Evolutionary conservation across 2,329 filamentous ascomycete genomes (phyloP).

Genomic region (Ambrosiella beaveri): DNA sequence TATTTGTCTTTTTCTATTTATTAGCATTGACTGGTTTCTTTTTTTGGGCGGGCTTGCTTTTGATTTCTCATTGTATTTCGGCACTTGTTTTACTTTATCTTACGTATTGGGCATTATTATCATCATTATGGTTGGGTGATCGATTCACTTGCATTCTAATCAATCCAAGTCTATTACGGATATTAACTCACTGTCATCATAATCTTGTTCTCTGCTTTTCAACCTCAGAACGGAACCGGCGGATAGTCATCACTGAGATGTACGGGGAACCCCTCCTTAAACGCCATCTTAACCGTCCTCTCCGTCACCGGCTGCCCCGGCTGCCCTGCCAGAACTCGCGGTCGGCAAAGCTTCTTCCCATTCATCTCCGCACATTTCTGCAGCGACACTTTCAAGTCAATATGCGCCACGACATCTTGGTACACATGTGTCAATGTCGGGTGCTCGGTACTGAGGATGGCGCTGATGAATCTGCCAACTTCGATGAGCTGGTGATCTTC

Average conservation of each 20-base stretch:
- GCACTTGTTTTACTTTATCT: background rate
- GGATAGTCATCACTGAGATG: background rate
- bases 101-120: background rate
- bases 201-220: background rate
- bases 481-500: slow-evolving; percentile 1
- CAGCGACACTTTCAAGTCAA: background rate
- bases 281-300: background rate
- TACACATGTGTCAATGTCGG: background rate
- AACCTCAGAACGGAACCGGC: background rate
- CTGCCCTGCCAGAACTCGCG: background rate
- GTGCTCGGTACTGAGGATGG: background rate
- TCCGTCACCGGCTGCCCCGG: background rate
- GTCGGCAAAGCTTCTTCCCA: background rate
- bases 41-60: background rate
- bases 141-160: too few species aligned
- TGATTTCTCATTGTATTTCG: background rate
- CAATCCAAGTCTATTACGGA: too few species aligned
- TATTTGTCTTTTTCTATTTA: background rate
- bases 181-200: background rate
- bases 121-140: background rate
- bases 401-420: background rate
- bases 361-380: background rate
- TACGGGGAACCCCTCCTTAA: background rate
- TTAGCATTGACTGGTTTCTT: background rate
- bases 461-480: background rate